Evolutionary conservation across 2,329 filamentous ascomycete genomes (phyloP).

Genomic region (Biscogniauxia sp.): DNA sequence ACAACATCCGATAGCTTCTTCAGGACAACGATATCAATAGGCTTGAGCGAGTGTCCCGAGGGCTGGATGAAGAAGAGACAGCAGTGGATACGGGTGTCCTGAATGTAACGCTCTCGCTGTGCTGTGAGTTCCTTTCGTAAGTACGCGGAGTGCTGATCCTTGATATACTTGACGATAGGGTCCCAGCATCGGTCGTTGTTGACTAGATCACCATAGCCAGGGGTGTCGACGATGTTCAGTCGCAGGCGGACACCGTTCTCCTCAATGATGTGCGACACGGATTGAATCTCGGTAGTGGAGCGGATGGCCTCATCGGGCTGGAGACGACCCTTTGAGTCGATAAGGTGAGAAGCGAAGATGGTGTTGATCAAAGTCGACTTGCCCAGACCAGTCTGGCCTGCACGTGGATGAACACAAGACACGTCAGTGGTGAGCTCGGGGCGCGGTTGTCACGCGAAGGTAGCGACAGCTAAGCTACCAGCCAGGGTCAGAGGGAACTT

Average conservation of each 20-base stretch:
- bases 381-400: constrained; percentile 96
- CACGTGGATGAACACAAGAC: constrained; percentile 25
- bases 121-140: constrained; percentile 98
- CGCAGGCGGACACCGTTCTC: constrained; percentile 97
- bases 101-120: constrained; percentile 98
- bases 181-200: constrained; percentile 99
- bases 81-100: constrained; percentile 98
- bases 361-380: constrained; percentile 99
- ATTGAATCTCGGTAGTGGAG: constrained; percentile 96
- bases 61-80: constrained; percentile 99
- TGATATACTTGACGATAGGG: constrained; percentile 99
- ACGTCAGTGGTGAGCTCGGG: constrained; percentile 27
- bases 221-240: constrained; percentile 98
- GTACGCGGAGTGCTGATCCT: constrained; percentile 99
- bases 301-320: constrained; percentile 89
- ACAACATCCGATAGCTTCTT: constrained; percentile 99
- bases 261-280: constrained; percentile 97
- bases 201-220: constrained; percentile 96
- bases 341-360: constrained; percentile 98
- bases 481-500: constrained; percentile 43
- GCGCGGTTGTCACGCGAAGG: constrained; percentile 1
- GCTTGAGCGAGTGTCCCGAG: constrained; percentile 96
- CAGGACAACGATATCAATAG: constrained; percentile 97
- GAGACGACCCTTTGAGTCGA: constrained; percentile 96
- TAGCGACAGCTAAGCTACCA: constrained; percentile 4